Evolutionary conservation across 2,329 filamentous ascomycete genomes (phyloP).

Genomic region (Penicillium sp.): DNA sequence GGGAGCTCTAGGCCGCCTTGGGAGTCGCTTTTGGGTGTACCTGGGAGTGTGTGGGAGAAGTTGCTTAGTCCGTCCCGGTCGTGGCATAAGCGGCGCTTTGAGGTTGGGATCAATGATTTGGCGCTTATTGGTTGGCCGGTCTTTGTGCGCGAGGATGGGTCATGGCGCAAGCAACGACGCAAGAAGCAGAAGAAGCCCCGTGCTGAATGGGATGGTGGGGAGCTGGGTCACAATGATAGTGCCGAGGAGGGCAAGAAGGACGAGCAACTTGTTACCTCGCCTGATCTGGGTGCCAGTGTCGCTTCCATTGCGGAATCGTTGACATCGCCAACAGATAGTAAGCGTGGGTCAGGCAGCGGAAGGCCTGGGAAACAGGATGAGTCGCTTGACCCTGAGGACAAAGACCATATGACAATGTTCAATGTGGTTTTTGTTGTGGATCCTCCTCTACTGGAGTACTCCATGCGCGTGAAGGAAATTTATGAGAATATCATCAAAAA

Average conservation of each 20-base stretch:
- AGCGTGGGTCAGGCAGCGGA: constrained; percentile 20
- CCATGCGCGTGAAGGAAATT: constrained; percentile 63
- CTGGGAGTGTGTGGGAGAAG: constrained; percentile 68
- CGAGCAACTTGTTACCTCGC: constrained; percentile 19
- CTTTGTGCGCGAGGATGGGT: constrained; percentile 68
- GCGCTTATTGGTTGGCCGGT: constrained; percentile 76
- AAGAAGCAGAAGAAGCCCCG: constrained; percentile 34
- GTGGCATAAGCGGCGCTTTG: constrained; percentile 73
- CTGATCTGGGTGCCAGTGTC: constrained; percentile 24
- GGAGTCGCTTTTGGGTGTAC: constrained; percentile 63
- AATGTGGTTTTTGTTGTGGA: constrained; percentile 89
- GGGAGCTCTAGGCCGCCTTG: constrained; percentile 28
- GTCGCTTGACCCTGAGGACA: constrained; percentile 31
- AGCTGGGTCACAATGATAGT: constrained; percentile 32
- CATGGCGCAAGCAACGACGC: constrained; percentile 61
- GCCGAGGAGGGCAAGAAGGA: constrained; percentile 30
- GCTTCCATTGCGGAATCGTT: constrained; percentile 24
- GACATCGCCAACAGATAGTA: constrained; percentile 19
- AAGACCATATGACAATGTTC: constrained; percentile 83
- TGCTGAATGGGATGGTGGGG: constrained; percentile 25
- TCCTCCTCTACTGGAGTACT: constrained; percentile 67
- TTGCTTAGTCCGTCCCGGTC: constrained; percentile 66
- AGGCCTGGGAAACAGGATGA: constrained; percentile 20
- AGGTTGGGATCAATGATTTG: constrained; percentile 70
- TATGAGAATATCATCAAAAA: constrained; percentile 86